These are phyloP conservation scores for Xylaria sp. DNA, from an alignment of 2,329 filamentous ascomycete genomes.

Conservation along the genomic window DNA sequence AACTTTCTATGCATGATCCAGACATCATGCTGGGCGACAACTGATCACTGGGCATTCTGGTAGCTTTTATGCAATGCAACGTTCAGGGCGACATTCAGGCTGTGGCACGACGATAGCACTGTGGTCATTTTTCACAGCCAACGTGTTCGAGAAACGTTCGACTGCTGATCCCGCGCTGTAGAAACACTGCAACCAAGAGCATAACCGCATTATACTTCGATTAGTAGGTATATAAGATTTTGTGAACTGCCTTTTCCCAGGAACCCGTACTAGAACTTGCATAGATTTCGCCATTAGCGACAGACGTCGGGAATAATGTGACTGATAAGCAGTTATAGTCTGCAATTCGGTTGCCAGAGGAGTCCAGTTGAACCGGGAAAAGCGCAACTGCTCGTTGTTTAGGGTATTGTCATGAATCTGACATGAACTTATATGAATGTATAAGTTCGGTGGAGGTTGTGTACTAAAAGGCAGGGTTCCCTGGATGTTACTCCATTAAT, in stretches of 20 bases:
- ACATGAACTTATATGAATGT: background rate
- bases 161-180: slow-evolving; percentile 1
- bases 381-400: background rate
- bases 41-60: slow-evolving; percentile 7
- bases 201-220: slow-evolving; percentile 4
- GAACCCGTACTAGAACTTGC: background rate
- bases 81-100: slow-evolving; percentile 18
- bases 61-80: slow-evolving; percentile 36
- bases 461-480: too few species aligned
- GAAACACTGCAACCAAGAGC: slow-evolving; percentile 28
- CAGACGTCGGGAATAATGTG: slow-evolving; percentile 16
- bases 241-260: background rate
- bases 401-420: slow-evolving; percentile 5
- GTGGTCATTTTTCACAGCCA: slow-evolving; percentile 6
- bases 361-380: background rate
- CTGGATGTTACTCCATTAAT: too few species aligned
- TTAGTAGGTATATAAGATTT: too few species aligned
- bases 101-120: slow-evolving; percentile 28
- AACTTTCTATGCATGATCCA: slow-evolving; percentile 16
- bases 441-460: too few species aligned
- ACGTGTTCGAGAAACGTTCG: slow-evolving; percentile 26
- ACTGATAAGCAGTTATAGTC: background rate
- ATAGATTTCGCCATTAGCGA: slow-evolving; percentile 11
- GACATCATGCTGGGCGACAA: slow-evolving; percentile 5
- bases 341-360: background rate